Conservation (phyloP, 139 green algal species). For the Asterochloris erici region DNA sequence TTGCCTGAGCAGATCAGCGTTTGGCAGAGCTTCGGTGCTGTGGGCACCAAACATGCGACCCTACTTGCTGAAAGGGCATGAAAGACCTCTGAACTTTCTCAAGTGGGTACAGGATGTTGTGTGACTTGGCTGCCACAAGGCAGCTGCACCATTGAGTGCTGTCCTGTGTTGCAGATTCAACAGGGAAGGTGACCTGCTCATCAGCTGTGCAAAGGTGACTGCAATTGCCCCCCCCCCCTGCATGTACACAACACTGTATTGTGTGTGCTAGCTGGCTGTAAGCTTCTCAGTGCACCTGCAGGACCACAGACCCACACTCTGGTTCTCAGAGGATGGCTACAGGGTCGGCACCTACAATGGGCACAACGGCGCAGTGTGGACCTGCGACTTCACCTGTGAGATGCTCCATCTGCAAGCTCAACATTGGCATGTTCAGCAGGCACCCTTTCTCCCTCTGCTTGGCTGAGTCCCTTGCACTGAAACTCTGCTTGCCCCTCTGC, state of each 20-base stretch:
- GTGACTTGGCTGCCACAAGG: not conserved
- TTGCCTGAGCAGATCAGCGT: no score
- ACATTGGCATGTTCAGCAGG: no score
- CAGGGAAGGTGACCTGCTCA: slow-evolving; percentile 91
- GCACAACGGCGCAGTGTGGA: slow-evolving; percentile 94
- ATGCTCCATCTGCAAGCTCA: not conserved
- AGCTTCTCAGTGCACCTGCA: slow-evolving; percentile 18
- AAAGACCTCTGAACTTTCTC: slow-evolving; percentile 84
- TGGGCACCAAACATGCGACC: slow-evolving; percentile 62
- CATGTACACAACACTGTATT: not conserved
- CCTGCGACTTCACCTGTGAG: slow-evolving; percentile 83
- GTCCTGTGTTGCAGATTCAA: slow-evolving; percentile 80
- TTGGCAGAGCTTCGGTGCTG: not conserved
- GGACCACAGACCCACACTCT: slow-evolving; percentile 85
- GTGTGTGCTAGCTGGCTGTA: not conserved
- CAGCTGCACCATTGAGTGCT: not conserved
- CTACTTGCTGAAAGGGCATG: slow-evolving; percentile 85
- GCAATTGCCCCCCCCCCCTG: not conserved
- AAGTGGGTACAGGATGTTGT: slow-evolving; percentile 32
- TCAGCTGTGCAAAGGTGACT: slow-evolving; percentile 90
- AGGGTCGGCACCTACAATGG: slow-evolving; percentile 95
- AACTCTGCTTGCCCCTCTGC: no score
- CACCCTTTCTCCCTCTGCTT: no score
- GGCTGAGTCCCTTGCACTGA: no score
- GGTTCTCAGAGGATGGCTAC: slow-evolving; percentile 88